Evolutionary conservation across 192 early-diverging fungal genomes (phyloP), one percentile per base, ranked within the genome.

Genomic region (Physocladia obscura): DNA sequence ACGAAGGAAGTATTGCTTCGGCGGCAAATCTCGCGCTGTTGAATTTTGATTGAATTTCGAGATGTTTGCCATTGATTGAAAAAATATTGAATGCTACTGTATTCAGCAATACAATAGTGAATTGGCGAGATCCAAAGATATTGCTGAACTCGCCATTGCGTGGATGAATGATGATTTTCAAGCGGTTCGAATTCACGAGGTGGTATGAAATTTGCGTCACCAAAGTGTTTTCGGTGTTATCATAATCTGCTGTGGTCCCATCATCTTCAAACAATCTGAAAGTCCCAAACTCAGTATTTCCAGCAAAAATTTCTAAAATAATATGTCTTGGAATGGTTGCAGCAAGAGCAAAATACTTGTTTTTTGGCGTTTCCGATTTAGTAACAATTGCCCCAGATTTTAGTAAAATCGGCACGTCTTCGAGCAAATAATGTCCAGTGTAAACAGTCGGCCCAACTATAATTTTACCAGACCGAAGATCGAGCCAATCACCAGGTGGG

Each of bases 191-290:
- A 13, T 17, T 8, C 5, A 13, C 11, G 19, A 24, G 4, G 11
- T 29, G 4, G 31, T 0, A 58, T 58, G 21, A 13, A 19, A 58
- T 19, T 19, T 13, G 30, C 8, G 57, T 58, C 24, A 6, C 4
- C 4, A 58, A 34, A 6, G 22, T 17, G 19, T 31, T 19, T 36
- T 58, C 35, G 24, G 57, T 4, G 11, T 58, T 36, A 0, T 58
- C 57, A 36, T 58, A 58, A 58, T 58, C 30, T 4, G 57, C 22
- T 32, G 57, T 58, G 19, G 35, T 19, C 8, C 57, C 57, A 36
- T 58, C 57, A 58, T 58, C 57, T 58, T 58, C 57, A 36, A 30
- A 58, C 24, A 58, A 15, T 30, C 21, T 32, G 1, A 58, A 58
- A 13, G 19, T 15, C 57, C 57, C 57, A 36, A 6, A 30, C 26